Evolutionary conservation across 31 red algal genomes (phyloP), one percentile per base, ranked within the genome.

Genomic region (Asparagopsis taxiformis): DNA sequence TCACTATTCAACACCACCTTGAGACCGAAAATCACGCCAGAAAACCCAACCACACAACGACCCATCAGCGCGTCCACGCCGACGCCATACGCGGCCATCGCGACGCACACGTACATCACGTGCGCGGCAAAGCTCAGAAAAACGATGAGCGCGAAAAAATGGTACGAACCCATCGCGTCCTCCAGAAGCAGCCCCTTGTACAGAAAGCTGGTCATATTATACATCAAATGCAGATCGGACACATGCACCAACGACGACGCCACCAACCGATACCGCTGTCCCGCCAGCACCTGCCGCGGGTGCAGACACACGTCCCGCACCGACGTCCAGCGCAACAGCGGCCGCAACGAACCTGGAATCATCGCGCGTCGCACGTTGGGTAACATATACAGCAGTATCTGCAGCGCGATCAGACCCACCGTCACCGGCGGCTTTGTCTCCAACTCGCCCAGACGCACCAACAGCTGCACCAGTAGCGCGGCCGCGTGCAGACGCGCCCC

Each of bases 1-100:
- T 84, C 51, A 22, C 28, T 65, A 33, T 84, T 84, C 2, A 84
- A 26, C 6, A 84, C 46, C 32, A 84, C 79, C 30, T 84, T 84
- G n/a, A 84, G 68, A 31, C 79, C 79, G 26, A 84, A 84, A 24
- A 84, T 30, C 19, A 73, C 65, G 13, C 67, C 66, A 21, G 79
- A 84, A 38, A 84, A 84, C 17, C 79, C 79, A 30, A 74, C 79
- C 20, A 72, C 79, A 43, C 79, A 55, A 21, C 32, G 44, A 31
- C 65, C 34, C 66, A 84, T 72, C 36, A 84, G 66, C 3, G 79
- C 43, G 20, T n/a, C 23, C 8, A 67, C 31, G 11, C 30, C 57
- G 28, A 73, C 11, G 11, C 30, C 0, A 31, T 65, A 37, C 35
- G 66, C 67, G 13, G 73, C 0, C 43, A 72, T 19, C n/a, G 79